Base-by-base conservation (phyloP, 1,139 yeast genomes). In the Pichia sp. region DNA sequence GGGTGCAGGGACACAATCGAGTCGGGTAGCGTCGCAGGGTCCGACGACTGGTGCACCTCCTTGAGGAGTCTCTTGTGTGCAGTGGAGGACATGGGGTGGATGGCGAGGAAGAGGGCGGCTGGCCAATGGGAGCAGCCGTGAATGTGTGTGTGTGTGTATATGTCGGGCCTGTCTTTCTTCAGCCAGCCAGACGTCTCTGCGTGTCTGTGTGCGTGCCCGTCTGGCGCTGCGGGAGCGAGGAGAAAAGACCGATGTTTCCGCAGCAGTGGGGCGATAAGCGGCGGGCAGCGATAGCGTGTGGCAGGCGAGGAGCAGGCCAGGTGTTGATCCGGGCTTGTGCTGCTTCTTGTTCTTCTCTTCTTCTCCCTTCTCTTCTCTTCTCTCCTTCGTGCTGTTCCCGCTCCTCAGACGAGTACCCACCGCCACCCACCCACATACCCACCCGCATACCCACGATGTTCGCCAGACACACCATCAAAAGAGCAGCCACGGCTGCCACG, bases 21-120 rank as follows among this genome's bases (percentile, higher is more conserved):
- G 6, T 51, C 53, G 3, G 55, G 53, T 16, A 51, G 20, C 12
- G 30, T 31, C 5, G 33, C 12, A 10, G 55, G 29, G 31, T 52
- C 64, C 7, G 45, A 8, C 9, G 12, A 20, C 30, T 20, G 30
- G 20, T 70, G 65, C 48, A 75, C 73, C 68, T 82, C 87, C 61
- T 76, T 77, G 57, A 77, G 62, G 16, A 79, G 68, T 53, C 83
- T 64, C 58, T 71, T 75, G 50, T 64, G 63, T 10, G 12, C 12
- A 17, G 45, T 27, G 1, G 66, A 17, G 4, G 55, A 31, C 52
- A 49, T 49, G n/a, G 6, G 31, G n/a, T 34, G n/a, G 12, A 34
- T 34, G n/a, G 40, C n/a, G 40, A n/a, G 4, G n/a, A 34, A 34
- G 40, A 34, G 40, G 40, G 2, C 40, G n/a, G 40, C 43, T n/a